Conservation (phyloP, 352 stramenopile genomes). For the Phytophthora pistaciae region DNA sequence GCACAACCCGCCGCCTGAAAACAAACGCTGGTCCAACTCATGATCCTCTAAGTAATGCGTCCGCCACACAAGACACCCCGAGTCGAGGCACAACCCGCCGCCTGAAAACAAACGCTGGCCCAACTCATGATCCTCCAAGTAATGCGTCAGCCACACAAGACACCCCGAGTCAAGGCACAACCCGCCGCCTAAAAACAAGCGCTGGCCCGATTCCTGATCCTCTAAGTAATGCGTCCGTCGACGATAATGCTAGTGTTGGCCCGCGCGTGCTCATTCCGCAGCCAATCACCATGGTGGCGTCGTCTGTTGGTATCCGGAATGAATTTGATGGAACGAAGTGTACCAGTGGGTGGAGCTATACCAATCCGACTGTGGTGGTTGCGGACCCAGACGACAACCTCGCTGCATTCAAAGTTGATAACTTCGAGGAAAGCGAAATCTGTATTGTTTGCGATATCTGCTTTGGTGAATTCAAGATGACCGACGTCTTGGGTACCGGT, state of each 20-base stretch:
- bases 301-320: slow-evolving; percentile 26
- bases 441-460: slow-evolving; percentile 84
- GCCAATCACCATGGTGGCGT: slow-evolving; percentile 33
- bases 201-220: background rate
- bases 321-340: slow-evolving; percentile 35
- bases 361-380: slow-evolving; percentile 39
- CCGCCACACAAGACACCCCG: slow-evolving; percentile 3
- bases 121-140: too few species aligned
- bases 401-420: slow-evolving; percentile 19
- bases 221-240: slow-evolving; percentile 21
- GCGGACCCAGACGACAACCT: slow-evolving; percentile 56
- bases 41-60: too few species aligned
- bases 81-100: slow-evolving; percentile 6
- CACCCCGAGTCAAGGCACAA: slow-evolving; percentile 5
- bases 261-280: slow-evolving; percentile 38
- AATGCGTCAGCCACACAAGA: background rate
- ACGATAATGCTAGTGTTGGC: slow-evolving; percentile 11
- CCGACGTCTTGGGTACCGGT: slow-evolving; percentile 59
- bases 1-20: slow-evolving; percentile 3
- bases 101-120: slow-evolving; percentile 5
- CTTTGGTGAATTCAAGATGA: slow-evolving; percentile 78
- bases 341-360: slow-evolving; percentile 29
- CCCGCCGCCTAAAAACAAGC: slow-evolving; percentile 5
- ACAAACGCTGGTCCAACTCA: slow-evolving; percentile 2
- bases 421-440: slow-evolving; percentile 56